Conservation (phyloP, 176 grass and related monocot genomes). For the Phoenix dactylifera region DNA sequence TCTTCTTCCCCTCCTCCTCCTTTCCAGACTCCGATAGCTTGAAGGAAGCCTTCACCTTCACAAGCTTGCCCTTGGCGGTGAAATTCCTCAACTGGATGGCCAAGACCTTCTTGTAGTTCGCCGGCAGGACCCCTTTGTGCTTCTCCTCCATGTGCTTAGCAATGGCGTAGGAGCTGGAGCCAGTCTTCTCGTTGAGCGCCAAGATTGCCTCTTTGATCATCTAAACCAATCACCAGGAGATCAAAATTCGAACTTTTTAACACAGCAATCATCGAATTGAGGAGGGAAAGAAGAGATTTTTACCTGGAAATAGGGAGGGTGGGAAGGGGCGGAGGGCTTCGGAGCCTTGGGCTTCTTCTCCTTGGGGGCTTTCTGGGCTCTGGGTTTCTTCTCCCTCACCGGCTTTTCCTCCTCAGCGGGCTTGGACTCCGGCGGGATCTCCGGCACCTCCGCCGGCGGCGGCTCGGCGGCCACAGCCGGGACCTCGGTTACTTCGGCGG, state of each 20-base stretch:
- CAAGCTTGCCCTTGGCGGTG: constrained; percentile 73
- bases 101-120: constrained; percentile 80
- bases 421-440: neutral
- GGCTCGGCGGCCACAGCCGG: neutral
- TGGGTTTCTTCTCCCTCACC: neutral
- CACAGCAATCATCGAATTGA: no score
- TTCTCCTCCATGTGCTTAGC: constrained; percentile 78
- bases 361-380: constrained; percentile 2
- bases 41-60: constrained; percentile 96
- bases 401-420: neutral
- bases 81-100: constrained; percentile 38
- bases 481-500: neutral
- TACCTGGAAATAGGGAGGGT: constrained; percentile 14
- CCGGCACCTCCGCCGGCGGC: neutral
- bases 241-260: no score
- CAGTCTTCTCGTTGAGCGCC: constrained; percentile 65
- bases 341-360: constrained; percentile 12
- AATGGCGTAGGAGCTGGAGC: constrained; percentile 71
- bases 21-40: constrained; percentile 57
- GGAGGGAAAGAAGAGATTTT: no score
- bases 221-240: constrained; percentile 10
- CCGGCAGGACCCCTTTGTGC: constrained; percentile 46
- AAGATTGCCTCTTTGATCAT: constrained; percentile 89
- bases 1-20: neutral
- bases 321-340: neutral